Base-by-base conservation (phyloP, 2,329 filamentous ascomycete species). In the Claviceps cyperi region DNA sequence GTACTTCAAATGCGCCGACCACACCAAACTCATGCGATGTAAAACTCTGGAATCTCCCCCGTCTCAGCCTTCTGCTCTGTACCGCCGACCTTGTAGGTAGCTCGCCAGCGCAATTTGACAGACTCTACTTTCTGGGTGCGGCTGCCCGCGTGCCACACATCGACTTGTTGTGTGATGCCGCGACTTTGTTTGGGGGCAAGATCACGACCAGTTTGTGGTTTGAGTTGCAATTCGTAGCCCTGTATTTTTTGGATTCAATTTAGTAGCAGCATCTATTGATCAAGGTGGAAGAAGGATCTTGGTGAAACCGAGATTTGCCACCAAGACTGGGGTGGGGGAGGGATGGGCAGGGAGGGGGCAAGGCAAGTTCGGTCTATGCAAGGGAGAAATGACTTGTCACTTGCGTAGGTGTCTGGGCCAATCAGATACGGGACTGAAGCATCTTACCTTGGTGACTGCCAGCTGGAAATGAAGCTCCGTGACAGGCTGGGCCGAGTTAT, bases 91-190 rank as follows among this genome's bases (percentile, higher is more conserved):
- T 77, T 80, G 67, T 96, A 97, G 5, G 83, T 80, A 24, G 86
- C 80, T 59, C 87, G 86, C 86, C 90, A 98, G 54, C 92, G 75
- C 68, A 98, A 78, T 69, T 94, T 94, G 53, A 94, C 82, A n/a
- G 73, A 76, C 51, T 80, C 81, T 1, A 92, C 92, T 61, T 84
- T 86, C 43, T 79, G 67, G 22, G 56, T 74, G 54, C 69, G 70
- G 58, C 88, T 80, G 1, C 88, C 83, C 1, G 88, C 82, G 57
- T 87, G 80, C 68, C 70, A 77, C 24, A 97, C 72, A 45, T 83
- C 73, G 54, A 96, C 88, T 17, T 80, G 76, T 67, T 97, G 92
- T 37, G 81, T 85, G 48, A 98, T 82, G 28, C 89, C 90, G 15
- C 71, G 69, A 59, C 77, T 78, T 63, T 83, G 80, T 60, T 87